Evolutionary conservation across 2,329 filamentous ascomycete species (phyloP).

Genomic region (Ophiostoma pallidulum): DNA sequence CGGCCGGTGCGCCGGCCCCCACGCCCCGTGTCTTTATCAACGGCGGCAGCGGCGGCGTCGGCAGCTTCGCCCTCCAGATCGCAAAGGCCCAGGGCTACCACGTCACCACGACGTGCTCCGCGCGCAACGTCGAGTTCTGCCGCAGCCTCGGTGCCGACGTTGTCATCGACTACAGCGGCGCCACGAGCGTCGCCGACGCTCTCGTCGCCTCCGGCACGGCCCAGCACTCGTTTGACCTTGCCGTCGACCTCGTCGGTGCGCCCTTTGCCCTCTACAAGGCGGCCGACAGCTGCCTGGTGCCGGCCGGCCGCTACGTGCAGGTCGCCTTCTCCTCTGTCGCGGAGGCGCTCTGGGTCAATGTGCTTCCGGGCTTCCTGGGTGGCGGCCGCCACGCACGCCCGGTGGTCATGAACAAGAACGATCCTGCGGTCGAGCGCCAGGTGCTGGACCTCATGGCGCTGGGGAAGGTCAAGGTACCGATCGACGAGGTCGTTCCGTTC

Average conservation of each 20-base stretch:
- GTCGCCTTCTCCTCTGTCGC: constrained; percentile 11
- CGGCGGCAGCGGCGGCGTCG: constrained; percentile 29
- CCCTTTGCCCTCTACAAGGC: constrained; percentile 18
- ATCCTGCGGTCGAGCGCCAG: constrained; percentile 2
- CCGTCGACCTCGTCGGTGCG: constrained; percentile 22
- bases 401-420: constrained; percentile 11
- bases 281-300: constrained; percentile 16
- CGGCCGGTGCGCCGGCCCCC: background rate
- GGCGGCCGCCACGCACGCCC: constrained; percentile 12
- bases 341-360: constrained; percentile 1
- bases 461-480: constrained; percentile 18
- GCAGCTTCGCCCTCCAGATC: constrained; percentile 29
- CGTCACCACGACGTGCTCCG: constrained; percentile 28
- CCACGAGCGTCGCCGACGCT: constrained; percentile 11
- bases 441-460: constrained; percentile 21
- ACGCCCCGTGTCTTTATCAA: constrained; percentile 24
- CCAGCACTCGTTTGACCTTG: constrained; percentile 17
- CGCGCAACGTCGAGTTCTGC: constrained; percentile 26
- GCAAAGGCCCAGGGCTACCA: constrained; percentile 26
- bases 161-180: constrained; percentile 28
- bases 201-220: constrained; percentile 7
- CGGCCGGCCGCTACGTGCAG: constrained; percentile 17
- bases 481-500: constrained; percentile 20
- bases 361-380: constrained; percentile 17
- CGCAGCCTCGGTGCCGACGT: constrained; percentile 27